phyloP scores from a whole-genome alignment of 352 stramenopile species.

The Globisporangium cederbergense region DNA sequence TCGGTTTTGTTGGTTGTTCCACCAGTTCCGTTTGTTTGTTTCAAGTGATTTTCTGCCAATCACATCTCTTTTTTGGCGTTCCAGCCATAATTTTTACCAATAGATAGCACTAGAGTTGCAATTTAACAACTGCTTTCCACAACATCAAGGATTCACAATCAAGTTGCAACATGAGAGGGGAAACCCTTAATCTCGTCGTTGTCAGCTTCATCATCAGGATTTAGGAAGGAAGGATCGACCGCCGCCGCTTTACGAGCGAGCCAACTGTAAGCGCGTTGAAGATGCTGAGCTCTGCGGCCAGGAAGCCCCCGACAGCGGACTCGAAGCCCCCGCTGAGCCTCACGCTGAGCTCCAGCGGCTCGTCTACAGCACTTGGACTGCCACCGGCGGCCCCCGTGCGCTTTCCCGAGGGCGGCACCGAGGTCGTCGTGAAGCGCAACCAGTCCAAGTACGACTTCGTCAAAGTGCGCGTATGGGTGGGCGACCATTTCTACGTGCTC shows the following conservation, averaged over 20 bases:
- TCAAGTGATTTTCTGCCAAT: constrained; percentile 3
- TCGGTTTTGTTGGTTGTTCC: constrained; percentile 1
- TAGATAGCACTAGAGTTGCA: not conserved
- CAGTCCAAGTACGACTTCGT: constrained; percentile 90
- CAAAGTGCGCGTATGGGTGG: constrained; percentile 88
- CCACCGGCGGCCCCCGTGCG: constrained; percentile 13
- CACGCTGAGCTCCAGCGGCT: constrained; percentile 2
- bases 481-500: constrained; percentile 88
- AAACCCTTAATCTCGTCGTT: not conserved
- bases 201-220: not conserved
- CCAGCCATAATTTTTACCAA: constrained; percentile 4
- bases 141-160: too few relatives aligned
- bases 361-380: not conserved
- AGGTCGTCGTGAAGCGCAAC: constrained; percentile 74
- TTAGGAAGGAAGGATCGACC: not conserved
- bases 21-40: not conserved
- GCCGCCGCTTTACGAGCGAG: not conserved
- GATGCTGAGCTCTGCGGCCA: constrained; percentile 8
- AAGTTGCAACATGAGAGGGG: constrained; percentile 1
- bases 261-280: constrained; percentile 1
- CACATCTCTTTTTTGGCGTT: not conserved
- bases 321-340: constrained; percentile 5
- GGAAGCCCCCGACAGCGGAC: constrained; percentile 6
- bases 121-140: not conserved
- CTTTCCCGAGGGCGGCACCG: constrained; percentile 18